Evolutionary conservation across 495 filamentous ascomycete genomes (phyloP).

Genomic region (Aspergillus egyptiacus): DNA sequence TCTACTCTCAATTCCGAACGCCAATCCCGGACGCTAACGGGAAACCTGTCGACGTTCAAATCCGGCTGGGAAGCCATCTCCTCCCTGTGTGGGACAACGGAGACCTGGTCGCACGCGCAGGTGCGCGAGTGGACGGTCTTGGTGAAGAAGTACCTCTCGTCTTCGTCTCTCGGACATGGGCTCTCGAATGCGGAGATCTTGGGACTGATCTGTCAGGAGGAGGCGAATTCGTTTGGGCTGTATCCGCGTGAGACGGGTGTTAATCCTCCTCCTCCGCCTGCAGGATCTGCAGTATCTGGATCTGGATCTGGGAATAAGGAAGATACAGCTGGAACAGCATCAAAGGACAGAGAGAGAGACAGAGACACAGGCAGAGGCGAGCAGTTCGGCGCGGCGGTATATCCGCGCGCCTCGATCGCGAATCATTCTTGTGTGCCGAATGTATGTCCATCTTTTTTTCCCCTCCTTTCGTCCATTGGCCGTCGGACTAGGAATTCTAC

Average conservation of each 20-base stretch:
- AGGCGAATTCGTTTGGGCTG: constrained; percentile 38
- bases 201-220: constrained; percentile 33
- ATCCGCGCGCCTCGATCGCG: constrained; percentile 33
- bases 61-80: constrained; percentile 28
- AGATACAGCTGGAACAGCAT: no score
- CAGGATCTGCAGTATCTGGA: constrained; percentile 2
- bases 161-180: constrained; percentile 21
- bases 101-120: constrained; percentile 32
- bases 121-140: constrained; percentile 27
- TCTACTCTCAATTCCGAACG: neutral
- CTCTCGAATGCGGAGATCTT: constrained; percentile 21
- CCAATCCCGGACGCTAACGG: no score
- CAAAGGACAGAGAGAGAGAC: no score
- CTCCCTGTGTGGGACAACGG: constrained; percentile 30
- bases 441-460: constrained; percentile 17
- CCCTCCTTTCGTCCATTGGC: neutral
- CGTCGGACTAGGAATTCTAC: neutral
- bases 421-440: constrained; percentile 39
- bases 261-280: constrained; percentile 14
- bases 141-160: constrained; percentile 34
- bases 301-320: no score
- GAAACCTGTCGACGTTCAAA: constrained; percentile 11
- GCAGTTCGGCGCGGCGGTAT: constrained; percentile 36
- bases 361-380: constrained; percentile 27
- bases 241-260: constrained; percentile 36